phyloP scores from a whole-genome alignment of 2,329 filamentous ascomycete genomes.

The Huntiella abstrusa region DNA sequence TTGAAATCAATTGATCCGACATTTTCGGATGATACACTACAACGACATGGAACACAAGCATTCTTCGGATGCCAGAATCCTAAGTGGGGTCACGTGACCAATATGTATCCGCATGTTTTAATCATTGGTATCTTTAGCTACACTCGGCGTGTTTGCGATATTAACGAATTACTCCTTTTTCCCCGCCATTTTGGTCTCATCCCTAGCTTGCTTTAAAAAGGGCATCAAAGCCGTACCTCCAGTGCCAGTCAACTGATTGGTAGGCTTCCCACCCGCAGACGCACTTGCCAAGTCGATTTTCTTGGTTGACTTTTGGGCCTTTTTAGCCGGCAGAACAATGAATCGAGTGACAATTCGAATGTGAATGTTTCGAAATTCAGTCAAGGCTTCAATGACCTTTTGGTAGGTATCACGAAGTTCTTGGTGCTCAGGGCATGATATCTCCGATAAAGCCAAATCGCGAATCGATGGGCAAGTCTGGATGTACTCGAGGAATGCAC shows the following conservation, averaged over 20 bases:
- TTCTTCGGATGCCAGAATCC: no score
- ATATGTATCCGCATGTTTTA: no score
- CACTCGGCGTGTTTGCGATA: no score
- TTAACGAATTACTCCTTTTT: no score
- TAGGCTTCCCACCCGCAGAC: not conserved
- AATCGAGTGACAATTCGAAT: conserved; percentile 93
- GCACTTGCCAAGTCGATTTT: conserved; percentile 2
- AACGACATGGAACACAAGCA: no score
- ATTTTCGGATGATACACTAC: no score
- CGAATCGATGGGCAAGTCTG: conserved; percentile 68
- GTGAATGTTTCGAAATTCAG: conserved; percentile 69
- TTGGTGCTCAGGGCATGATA: conserved; percentile 33
- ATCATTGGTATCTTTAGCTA: no score
- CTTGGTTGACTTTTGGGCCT: conserved; percentile 25
- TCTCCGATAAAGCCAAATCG: conserved; percentile 47
- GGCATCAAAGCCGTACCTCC: conserved; percentile 87
- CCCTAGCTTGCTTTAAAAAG: conserved; percentile 87
- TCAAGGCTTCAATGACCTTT: conserved; percentile 56
- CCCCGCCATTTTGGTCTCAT: conserved; percentile 45
- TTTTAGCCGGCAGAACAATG: conserved; percentile 73
- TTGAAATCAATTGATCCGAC: no score
- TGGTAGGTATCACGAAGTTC: conserved; percentile 68
- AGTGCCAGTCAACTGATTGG: conserved; percentile 50
- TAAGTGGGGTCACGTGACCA: no score
- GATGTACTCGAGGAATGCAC: conserved; percentile 71